phyloP scores from a whole-genome alignment of 805 yeast genomes.

The Candida anglica region DNA sequence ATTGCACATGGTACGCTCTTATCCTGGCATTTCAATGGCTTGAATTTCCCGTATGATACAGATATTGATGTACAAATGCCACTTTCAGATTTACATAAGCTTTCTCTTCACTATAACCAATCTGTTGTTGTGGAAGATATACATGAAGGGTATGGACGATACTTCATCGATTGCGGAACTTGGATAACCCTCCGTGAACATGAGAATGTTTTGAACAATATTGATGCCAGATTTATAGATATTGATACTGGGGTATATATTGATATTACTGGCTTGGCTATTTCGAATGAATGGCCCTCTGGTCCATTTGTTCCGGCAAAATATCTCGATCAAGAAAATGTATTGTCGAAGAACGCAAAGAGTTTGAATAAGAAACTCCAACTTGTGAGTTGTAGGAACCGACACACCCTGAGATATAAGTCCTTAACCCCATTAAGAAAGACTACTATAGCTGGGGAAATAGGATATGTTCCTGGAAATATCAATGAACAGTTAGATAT shows the following conservation, averaged over 20 bases:
- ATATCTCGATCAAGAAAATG: too few relatives aligned
- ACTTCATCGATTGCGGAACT: slow-evolving; percentile 42
- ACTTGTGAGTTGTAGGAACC: too few relatives aligned
- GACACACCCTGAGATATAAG: too few relatives aligned
- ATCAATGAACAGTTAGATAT: too few relatives aligned
- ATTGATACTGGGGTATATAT: slow-evolving; percentile 66
- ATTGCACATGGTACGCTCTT: slow-evolving; percentile 63
- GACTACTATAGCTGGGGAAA: too few relatives aligned
- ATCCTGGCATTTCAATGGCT: slow-evolving; percentile 64
- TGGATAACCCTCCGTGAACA: slow-evolving; percentile 51
- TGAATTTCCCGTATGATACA: slow-evolving; percentile 62
- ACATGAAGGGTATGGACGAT: slow-evolving; percentile 53
- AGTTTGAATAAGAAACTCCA: too few relatives aligned
- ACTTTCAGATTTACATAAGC: slow-evolving; percentile 37
- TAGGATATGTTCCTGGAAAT: too few relatives aligned
- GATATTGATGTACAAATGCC: slow-evolving; percentile 68
- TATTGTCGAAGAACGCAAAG: too few relatives aligned
- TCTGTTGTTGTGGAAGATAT: slow-evolving; percentile 45
- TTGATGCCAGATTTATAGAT: slow-evolving; percentile 73
- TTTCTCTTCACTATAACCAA: slow-evolving; percentile 48
- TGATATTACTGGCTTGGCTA: slow-evolving; percentile 65
- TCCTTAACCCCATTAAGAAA: too few relatives aligned
- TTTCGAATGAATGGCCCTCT: too few relatives aligned
- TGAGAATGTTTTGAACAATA: slow-evolving; percentile 59
- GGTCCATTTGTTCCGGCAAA: too few relatives aligned